Conservation (phyloP, 2,329 filamentous ascomycete genomes). For the Diaporthe sp. region DNA sequence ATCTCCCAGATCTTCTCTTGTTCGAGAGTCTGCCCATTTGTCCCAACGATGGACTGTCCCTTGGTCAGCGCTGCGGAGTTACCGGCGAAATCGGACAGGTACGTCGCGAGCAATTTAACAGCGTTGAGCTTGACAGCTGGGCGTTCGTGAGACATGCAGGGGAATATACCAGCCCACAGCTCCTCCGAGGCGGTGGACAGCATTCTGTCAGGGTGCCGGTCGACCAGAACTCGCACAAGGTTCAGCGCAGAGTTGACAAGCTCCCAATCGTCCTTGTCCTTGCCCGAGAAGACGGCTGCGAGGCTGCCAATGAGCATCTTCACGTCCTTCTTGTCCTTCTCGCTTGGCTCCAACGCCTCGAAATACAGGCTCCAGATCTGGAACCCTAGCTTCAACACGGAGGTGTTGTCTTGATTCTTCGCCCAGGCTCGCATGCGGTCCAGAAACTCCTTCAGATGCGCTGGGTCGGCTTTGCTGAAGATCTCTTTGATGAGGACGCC, state of each 20-base stretch:
- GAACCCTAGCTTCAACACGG: conserved; percentile 79
- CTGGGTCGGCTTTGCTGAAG: conserved; percentile 82
- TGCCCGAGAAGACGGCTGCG: conserved; percentile 64
- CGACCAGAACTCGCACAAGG: conserved; percentile 75
- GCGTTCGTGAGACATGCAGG: conserved; percentile 79
- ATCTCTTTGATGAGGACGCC: conserved; percentile 83
- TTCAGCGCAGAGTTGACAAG: conserved; percentile 80
- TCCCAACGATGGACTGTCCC: conserved; percentile 74
- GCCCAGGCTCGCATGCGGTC: conserved; percentile 81
- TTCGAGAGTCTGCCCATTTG: conserved; percentile 77
- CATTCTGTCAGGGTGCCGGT: conserved; percentile 73
- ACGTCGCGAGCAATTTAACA: conserved; percentile 79
- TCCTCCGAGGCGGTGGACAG: conserved; percentile 70
- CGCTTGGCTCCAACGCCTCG: conserved; percentile 71
- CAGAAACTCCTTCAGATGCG: conserved; percentile 78
- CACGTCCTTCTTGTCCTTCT: conserved; percentile 76
- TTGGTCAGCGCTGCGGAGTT: conserved; percentile 64
- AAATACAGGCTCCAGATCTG: conserved; percentile 89
- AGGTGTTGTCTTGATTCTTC: conserved; percentile 77
- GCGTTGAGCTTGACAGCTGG: conserved; percentile 82
- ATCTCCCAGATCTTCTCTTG: conserved; percentile 73
- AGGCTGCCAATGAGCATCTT: conserved; percentile 70
- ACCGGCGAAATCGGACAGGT: conserved; percentile 82
- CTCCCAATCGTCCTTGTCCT: conserved; percentile 75
- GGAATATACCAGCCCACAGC: conserved; percentile 80